Conservation (phyloP, 202 grass and related monocot species). For the Panicum hallii region DNA sequence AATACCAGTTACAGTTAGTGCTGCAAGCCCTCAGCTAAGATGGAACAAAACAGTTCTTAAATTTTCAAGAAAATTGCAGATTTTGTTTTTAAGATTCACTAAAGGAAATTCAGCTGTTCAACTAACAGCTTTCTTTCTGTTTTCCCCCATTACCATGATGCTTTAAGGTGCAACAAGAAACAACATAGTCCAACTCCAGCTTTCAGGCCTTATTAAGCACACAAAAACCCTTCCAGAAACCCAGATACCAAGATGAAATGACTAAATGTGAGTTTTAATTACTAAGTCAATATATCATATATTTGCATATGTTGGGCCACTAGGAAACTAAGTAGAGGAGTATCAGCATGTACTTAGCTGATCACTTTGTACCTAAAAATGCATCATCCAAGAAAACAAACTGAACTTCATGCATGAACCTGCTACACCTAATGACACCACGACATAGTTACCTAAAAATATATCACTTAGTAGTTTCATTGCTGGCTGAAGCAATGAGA, state of each 20-base stretch:
- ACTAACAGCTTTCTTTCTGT: not conserved
- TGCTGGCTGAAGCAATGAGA: constrained; percentile 32
- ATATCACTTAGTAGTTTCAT: not conserved
- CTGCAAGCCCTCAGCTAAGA: not conserved
- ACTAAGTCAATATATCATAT: constrained; percentile 3
- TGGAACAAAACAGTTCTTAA: not conserved
- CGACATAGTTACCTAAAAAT: not conserved
- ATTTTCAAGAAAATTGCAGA: not conserved
- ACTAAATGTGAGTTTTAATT: constrained; percentile 16
- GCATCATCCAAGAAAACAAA: constrained; percentile 25
- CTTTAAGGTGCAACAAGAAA: constrained; percentile 37
- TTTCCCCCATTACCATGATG: constrained; percentile 19
- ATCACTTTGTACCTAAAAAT: not conserved
- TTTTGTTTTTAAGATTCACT: constrained; percentile 22
- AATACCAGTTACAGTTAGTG: not conserved
- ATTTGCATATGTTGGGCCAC: not conserved
- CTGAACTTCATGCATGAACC: not conserved
- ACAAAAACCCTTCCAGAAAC: not conserved
- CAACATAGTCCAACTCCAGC: not conserved
- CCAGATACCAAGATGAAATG: not conserved
- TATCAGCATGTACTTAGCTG: constrained; percentile 14
- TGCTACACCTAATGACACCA: not conserved
- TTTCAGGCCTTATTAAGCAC: not conserved
- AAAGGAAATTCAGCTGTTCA: not conserved
- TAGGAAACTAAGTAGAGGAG: not conserved